Evolutionary conservation across 2,329 filamentous ascomycete species (phyloP).

Genomic region (Mycosphaerella sp.): DNA sequence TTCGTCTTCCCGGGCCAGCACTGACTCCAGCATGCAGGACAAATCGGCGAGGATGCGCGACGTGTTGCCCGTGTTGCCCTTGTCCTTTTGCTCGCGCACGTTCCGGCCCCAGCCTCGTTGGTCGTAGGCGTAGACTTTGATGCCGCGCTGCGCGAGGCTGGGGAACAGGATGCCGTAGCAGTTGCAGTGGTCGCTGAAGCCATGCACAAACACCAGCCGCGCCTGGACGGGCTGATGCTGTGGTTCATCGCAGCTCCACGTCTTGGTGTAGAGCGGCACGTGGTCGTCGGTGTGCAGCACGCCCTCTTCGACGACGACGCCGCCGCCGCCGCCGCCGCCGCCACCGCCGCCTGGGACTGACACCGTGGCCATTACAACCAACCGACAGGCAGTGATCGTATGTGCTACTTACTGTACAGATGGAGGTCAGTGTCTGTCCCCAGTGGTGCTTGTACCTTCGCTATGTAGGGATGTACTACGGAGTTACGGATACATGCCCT

Average conservation of each 20-base stretch:
- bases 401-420: too few relatives aligned
- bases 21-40: conserved; percentile 60
- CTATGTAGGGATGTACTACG: too few relatives aligned
- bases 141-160: conserved; percentile 61
- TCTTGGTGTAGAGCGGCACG: conserved; percentile 54
- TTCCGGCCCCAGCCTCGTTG: conserved; percentile 84
- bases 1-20: conserved; percentile 18
- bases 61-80: conserved; percentile 71
- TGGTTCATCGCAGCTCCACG: conserved; percentile 49
- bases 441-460: too few relatives aligned
- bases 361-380: too few relatives aligned
- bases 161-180: conserved; percentile 71
- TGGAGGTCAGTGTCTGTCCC: too few relatives aligned
- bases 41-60: conserved; percentile 68
- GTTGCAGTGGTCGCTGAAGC: conserved; percentile 78
- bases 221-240: too few relatives aligned
- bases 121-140: conserved; percentile 72
- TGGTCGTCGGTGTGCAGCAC: conserved; percentile 49
- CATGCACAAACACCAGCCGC: conserved; percentile 79
- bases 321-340: too few relatives aligned
- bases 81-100: conserved; percentile 62
- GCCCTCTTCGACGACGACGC: conserved; percentile 43
- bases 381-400: too few relatives aligned
- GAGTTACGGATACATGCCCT: too few relatives aligned
- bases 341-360: too few relatives aligned